Evolutionary conservation across 306 rosid species (phyloP), one percentile per base, ranked within the genome.

Genomic region (Herpetospermum pedunculosum): DNA sequence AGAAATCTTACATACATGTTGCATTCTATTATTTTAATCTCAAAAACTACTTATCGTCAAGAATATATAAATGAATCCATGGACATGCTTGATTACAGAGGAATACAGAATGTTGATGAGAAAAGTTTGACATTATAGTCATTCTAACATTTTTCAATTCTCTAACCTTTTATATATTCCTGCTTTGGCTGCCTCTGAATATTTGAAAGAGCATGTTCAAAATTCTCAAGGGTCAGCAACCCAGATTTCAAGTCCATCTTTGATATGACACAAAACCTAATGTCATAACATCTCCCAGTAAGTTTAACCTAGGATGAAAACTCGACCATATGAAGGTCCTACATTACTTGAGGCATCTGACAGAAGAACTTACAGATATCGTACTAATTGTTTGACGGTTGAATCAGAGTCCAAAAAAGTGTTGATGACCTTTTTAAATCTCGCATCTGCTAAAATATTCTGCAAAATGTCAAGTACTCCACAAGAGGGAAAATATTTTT

Each of bases 261-360:
- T 81, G 97, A 91, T 80, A 87, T 82, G 47, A 92, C 91, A 54
- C 82, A 83, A 76, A 89, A 94, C 81, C 98, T 94, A 78, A 81
- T 64, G 59, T 35, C 80, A 81, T 74, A 76, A 74, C 55, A 60
- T 44, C 79, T 46, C 73, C 62, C 10, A 8, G 75, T 75, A 35
- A 79, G 82, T 86, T 78, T 60, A 78, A 62, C 57, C 34, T 48
- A 58, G 49, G 37, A 72, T 18, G 32, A 67, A 60, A 43, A 23
- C 76, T 23, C 47, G 46, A 46, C 25, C 21, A 29, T 53, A 43
- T 14, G 4, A 49, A 79, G 21, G 29, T 23, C 8, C 57, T 44
- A 41, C 6, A 19, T 28, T 40, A 41, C 12, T 25, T 43, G 32
- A 11, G 37, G 54, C 54, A 25, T 68, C 26, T 46, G 73, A 57